A percentile compares a stretch with the other conserved stretches of the same genome.
Evolutionary conservation across 352 stramenopile genomes (phyloP).

Genomic region (Phytophthora quininea): DNA sequence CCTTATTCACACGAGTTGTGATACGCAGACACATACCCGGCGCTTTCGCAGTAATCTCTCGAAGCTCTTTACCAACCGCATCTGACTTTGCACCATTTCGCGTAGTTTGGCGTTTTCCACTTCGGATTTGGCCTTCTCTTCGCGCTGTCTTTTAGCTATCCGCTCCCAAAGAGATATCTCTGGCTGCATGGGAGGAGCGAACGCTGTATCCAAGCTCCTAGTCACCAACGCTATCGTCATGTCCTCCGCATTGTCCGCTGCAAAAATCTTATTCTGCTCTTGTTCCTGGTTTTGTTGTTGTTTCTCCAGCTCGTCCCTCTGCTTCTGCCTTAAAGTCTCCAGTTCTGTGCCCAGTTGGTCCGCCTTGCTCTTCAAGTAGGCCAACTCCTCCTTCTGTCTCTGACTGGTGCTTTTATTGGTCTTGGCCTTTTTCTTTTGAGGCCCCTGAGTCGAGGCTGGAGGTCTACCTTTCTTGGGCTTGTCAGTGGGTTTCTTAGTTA

Average conservation of each 20-base stretch:
- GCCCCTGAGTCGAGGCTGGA: constrained; percentile 9
- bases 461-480: constrained; percentile 16
- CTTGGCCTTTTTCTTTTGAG: constrained; percentile 35
- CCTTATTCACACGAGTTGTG: not conserved
- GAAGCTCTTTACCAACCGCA: constrained; percentile 41
- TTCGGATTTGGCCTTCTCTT: constrained; percentile 39
- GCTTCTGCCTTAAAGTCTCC: constrained; percentile 20
- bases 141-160: constrained; percentile 45
- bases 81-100: constrained; percentile 48
- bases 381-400: constrained; percentile 45
- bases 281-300: constrained; percentile 23
- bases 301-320: constrained; percentile 25
- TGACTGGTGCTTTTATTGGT: constrained; percentile 46
- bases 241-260: not conserved
- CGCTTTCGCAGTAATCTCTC: constrained; percentile 48
- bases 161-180: constrained; percentile 43
- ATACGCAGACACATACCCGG: constrained; percentile 16
- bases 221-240: constrained; percentile 10
- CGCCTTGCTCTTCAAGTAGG: constrained; percentile 32
- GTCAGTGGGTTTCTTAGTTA: constrained; percentile 4
- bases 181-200: constrained; percentile 1
- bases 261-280: constrained; percentile 7
- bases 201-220: constrained; percentile 2
- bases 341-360: constrained; percentile 33
- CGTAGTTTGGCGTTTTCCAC: constrained; percentile 56